Conservation (phyloP, 768 basidiomycete species). For the Calocybe cyanea region DNA sequence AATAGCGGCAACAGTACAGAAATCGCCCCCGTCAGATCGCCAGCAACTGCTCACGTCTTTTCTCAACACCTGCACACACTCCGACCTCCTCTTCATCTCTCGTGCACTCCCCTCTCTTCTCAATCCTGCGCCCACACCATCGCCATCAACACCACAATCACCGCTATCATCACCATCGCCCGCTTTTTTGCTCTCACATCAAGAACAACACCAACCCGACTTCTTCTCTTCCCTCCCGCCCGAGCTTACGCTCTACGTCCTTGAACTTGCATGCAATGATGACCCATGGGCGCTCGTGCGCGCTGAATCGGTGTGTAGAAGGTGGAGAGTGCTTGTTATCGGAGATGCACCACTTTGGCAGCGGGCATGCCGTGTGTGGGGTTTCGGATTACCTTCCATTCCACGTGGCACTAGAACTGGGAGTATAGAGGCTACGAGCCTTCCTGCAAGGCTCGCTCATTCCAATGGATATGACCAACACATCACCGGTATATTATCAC, state of each 20-base stretch:
- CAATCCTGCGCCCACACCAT: neutral
- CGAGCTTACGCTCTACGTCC: constrained; percentile 75
- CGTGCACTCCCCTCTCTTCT: constrained; percentile 61
- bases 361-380: constrained; percentile 59
- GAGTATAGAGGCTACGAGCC: neutral
- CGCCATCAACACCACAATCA: too few relatives aligned
- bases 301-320: constrained; percentile 63
- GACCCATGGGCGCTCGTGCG: constrained; percentile 69
- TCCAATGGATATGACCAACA: constrained; percentile 8
- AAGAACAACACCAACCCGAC: constrained; percentile 25
- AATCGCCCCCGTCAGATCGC: neutral
- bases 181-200: constrained; percentile 29
- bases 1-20: too few relatives aligned
- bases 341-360: constrained; percentile 79
- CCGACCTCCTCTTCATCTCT: constrained; percentile 64
- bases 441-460: neutral
- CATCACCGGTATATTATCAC: neutral
- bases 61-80: constrained; percentile 10
- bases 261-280: constrained; percentile 59
- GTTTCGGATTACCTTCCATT: constrained; percentile 28
- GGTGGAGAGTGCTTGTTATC: constrained; percentile 65
- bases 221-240: constrained; percentile 37
- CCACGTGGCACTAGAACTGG: too few relatives aligned
- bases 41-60: constrained; percentile 9
- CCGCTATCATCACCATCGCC: too few relatives aligned